A percentile compares a stretch with the other conserved stretches of the same genome.
Conservation (phyloP, 306 rosid genomes). For the peach (Prunus persica) region Prunus_persica_NCBIv2 NC_034011.1:2952501-2953000, state of each 20-base stretch:
- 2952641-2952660: slow-evolving; percentile 10
- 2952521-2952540: slow-evolving; percentile 16
- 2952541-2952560: slow-evolving; percentile 1
- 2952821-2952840: not conserved
- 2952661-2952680: slow-evolving; percentile 14
- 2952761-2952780: not conserved
- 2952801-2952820: not conserved
- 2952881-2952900: not conserved
- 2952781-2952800: not conserved
- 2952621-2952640: not conserved
- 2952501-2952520: not conserved
- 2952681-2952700: slow-evolving; percentile 25
- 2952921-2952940: not conserved
- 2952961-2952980: not conserved
- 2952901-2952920: not conserved
- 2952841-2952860: not conserved
- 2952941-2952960: not conserved
- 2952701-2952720: slow-evolving; percentile 8
- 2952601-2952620: not conserved
- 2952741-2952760: not conserved
- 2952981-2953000: not conserved
- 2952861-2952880: not conserved
- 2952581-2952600: slow-evolving; percentile 3
- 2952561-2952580: not conserved
- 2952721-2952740: not conserved